These are phyloP conservation scores for Lepraria neglecta DNA, from an alignment of 495 filamentous ascomycete species.

Conservation along the genomic window DNA sequence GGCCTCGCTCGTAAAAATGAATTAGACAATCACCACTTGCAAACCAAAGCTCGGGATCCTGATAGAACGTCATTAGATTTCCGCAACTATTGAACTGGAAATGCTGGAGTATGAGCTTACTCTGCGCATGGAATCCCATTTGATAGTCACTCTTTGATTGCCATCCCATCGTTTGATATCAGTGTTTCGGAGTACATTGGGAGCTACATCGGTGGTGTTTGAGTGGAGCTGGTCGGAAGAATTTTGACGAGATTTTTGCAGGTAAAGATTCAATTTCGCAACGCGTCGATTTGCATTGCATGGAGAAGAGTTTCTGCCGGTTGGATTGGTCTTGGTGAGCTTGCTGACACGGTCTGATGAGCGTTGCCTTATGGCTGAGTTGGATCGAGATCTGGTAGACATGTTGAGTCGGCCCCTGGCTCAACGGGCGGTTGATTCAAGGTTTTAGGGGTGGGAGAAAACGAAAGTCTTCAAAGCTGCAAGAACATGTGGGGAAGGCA, in stretches of 20 bases:
- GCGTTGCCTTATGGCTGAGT: conserved; percentile 14
- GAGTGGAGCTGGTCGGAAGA: conserved; percentile 13
- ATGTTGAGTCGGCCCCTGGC: conserved; percentile 6
- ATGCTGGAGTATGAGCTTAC: conserved; percentile 32
- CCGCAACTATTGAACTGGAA: neutral
- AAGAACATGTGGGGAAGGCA: neutral
- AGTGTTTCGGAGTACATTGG: conserved; percentile 5
- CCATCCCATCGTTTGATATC: conserved; percentile 52
- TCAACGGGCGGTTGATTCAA: neutral
- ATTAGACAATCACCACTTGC: conserved; percentile 56
- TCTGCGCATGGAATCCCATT: conserved; percentile 50
- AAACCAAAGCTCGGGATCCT: conserved; percentile 61
- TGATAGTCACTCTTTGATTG: conserved; percentile 37
- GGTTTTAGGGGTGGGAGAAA: neutral
- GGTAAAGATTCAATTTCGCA: conserved; percentile 23
- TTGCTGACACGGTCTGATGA: conserved; percentile 13
- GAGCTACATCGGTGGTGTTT: neutral
- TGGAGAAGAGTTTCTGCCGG: conserved; percentile 17
- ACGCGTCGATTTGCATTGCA: conserved; percentile 13
- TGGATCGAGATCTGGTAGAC: conserved; percentile 16
- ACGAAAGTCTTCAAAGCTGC: neutral
- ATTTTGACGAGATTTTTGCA: conserved; percentile 11
- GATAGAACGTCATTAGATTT: conserved; percentile 8
- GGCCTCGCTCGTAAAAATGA: conserved; percentile 53
- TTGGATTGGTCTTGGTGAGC: conserved; percentile 20